Conservation (phyloP, 2,329 filamentous ascomycete genomes). For the Colletotrichum sp. region DNA sequence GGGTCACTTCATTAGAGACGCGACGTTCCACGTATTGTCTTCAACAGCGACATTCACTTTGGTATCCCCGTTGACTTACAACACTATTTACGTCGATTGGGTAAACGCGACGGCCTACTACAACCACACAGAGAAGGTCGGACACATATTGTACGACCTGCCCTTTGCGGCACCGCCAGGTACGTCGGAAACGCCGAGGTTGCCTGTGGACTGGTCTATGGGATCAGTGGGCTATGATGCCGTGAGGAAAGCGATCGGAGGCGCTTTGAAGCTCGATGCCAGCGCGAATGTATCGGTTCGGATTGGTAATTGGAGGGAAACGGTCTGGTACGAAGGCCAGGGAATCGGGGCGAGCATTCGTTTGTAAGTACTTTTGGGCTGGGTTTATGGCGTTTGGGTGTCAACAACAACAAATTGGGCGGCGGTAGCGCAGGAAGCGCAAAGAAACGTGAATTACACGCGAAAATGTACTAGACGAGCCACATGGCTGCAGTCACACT, state of each 20-base stretch:
- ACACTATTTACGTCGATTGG: slow-evolving; percentile 76
- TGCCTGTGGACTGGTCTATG: slow-evolving; percentile 84
- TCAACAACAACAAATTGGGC: background rate
- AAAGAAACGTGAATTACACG: background rate
- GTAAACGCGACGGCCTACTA: slow-evolving; percentile 88
- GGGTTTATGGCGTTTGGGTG: background rate
- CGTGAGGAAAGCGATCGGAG: slow-evolving; percentile 79
- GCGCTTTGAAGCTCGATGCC: slow-evolving; percentile 78
- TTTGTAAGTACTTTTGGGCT: slow-evolving; percentile 39
- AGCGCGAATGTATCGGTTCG: slow-evolving; percentile 76
- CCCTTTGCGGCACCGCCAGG: slow-evolving; percentile 82
- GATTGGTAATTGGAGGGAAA: slow-evolving; percentile 77
- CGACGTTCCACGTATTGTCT: slow-evolving; percentile 84
- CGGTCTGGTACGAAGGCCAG: slow-evolving; percentile 71
- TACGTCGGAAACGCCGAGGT: slow-evolving; percentile 69
- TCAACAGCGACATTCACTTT: slow-evolving; percentile 87
- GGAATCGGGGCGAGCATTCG: slow-evolving; percentile 73
- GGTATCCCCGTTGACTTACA: slow-evolving; percentile 75
- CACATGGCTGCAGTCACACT: background rate
- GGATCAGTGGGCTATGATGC: slow-evolving; percentile 84
- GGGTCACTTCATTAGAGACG: slow-evolving; percentile 80
- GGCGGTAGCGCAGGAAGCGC: background rate
- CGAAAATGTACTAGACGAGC: background rate
- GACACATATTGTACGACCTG: slow-evolving; percentile 75
- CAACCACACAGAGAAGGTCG: slow-evolving; percentile 78